Conservation (phyloP, 225 moss, liverwort and hornwort genomes). For the Antitrichia curtipendula region DNA sequence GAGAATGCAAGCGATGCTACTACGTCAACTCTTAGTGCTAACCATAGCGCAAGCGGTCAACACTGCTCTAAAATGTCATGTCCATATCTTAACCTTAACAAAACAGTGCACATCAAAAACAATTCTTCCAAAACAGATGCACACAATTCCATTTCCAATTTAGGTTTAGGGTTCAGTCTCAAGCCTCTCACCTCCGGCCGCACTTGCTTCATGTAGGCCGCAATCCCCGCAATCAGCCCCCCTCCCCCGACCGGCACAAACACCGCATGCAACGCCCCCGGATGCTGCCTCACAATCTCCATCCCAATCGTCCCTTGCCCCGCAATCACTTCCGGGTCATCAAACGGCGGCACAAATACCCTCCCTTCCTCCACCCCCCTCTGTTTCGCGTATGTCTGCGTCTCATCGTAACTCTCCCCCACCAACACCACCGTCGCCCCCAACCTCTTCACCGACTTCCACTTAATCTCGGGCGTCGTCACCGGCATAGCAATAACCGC, state of each 20-base stretch:
- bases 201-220: conserved; percentile 88
- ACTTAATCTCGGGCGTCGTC: conserved; percentile 94
- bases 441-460: conserved; percentile 74
- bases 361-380: conserved; percentile 62
- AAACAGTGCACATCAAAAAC: background rate
- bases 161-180: background rate
- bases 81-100: background rate
- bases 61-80: background rate
- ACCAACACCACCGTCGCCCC: conserved; percentile 82
- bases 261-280: conserved; percentile 71
- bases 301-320: conserved; percentile 91
- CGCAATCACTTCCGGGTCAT: conserved; percentile 78
- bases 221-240: conserved; percentile 86
- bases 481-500: conserved; percentile 90
- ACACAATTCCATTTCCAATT: background rate
- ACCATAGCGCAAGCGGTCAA: background rate
- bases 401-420: conserved; percentile 83
- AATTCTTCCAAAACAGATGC: background rate
- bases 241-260: conserved; percentile 97
- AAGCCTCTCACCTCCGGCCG: conserved; percentile 47
- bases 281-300: conserved; percentile 79
- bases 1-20: background rate
- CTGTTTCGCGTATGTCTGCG: conserved; percentile 85
- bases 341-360: conserved; percentile 89
- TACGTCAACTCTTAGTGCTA: background rate